These are phyloP conservation scores for Alternaria conjuncta DNA, from an alignment of 2,329 filamentous ascomycete species.

Conservation along the genomic window DNA sequence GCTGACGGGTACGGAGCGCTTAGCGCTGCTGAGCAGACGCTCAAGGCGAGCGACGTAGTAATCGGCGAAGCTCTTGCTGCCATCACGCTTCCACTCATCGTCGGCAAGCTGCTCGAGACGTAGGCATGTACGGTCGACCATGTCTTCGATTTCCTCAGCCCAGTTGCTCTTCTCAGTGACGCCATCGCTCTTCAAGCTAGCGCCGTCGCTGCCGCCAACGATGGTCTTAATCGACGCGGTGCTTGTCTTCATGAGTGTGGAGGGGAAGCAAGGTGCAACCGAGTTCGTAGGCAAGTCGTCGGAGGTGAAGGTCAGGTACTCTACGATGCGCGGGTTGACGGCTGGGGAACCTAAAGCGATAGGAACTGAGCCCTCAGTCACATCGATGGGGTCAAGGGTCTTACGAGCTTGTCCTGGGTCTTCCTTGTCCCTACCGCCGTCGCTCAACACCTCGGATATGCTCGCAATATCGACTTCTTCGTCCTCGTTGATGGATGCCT, in stretches of 20 bases:
- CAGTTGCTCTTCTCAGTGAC: constrained; percentile 45
- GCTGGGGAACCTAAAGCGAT: constrained; percentile 36
- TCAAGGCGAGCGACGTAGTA: constrained; percentile 35
- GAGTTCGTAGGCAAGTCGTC: constrained; percentile 31
- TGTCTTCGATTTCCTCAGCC: constrained; percentile 40
- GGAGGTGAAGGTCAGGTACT: constrained; percentile 38
- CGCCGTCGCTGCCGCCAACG: constrained; percentile 13
- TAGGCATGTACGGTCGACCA: constrained; percentile 27
- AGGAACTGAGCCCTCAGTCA: constrained; percentile 25
- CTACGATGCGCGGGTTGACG: constrained; percentile 35
- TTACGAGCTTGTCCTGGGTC: constrained; percentile 15
- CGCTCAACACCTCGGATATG: constrained; percentile 24
- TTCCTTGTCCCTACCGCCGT: constrained; percentile 16
- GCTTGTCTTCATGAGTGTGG: constrained; percentile 20
- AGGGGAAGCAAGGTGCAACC: constrained; percentile 20
- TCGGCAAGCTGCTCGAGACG: constrained; percentile 43
- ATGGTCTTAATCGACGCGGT: constrained; percentile 11
- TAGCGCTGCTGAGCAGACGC: constrained; percentile 24
- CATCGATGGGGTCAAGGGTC: constrained; percentile 8
- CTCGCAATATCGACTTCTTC: constrained; percentile 25
- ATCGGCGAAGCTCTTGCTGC: constrained; percentile 25
- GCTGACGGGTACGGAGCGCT: constrained; percentile 25
- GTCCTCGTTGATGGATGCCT: constrained; percentile 23
- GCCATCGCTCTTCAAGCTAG: constrained; percentile 29
- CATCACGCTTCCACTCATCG: constrained; percentile 31